Percentiles rank a stretch among this genome's conserved stretches.
phyloP scores from a whole-genome alignment of 2,329 filamentous ascomycete species.

The Pyrenophora tritici-repentis region DNA sequence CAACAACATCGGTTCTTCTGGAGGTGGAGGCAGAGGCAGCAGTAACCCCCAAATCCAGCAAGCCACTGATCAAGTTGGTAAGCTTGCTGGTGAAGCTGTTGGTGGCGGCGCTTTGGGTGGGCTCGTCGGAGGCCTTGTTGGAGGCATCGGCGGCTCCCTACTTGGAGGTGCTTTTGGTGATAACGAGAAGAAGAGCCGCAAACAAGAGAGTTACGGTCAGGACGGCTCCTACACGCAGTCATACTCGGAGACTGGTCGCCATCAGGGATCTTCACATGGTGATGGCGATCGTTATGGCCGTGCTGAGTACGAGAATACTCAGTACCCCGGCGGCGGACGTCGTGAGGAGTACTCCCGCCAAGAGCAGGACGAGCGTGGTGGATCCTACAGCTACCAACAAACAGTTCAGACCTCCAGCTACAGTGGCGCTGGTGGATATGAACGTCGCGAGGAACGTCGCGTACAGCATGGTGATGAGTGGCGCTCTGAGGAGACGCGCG shows the following conservation, averaged over 20 bases:
- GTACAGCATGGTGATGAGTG: slow-evolving; percentile 54
- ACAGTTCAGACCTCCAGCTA: slow-evolving; percentile 59
- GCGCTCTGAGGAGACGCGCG: slow-evolving; percentile 43
- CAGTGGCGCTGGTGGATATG: slow-evolving; percentile 58
- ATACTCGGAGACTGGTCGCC: slow-evolving; percentile 65
- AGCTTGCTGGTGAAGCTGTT: slow-evolving; percentile 63
- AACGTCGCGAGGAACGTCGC: slow-evolving; percentile 62
- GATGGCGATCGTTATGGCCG: slow-evolving; percentile 62
- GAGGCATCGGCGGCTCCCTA: slow-evolving; percentile 62
- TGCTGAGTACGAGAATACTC: slow-evolving; percentile 64
- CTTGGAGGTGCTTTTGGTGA: slow-evolving; percentile 64
- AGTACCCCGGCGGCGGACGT: slow-evolving; percentile 62
- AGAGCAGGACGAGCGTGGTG: slow-evolving; percentile 56
- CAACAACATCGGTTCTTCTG: slow-evolving; percentile 55
- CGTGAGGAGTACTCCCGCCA: slow-evolving; percentile 66
- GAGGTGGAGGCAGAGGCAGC: slow-evolving; percentile 52
- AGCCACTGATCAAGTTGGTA: slow-evolving; percentile 50
- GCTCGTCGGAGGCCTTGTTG: slow-evolving; percentile 70
- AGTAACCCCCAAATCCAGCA: slow-evolving; percentile 47
- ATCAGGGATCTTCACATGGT: slow-evolving; percentile 40
- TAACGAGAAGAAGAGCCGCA: slow-evolving; percentile 60
- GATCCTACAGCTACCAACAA: slow-evolving; percentile 63
- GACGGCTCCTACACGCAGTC: slow-evolving; percentile 67
- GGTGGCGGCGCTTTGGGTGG: slow-evolving; percentile 70
- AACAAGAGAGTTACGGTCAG: slow-evolving; percentile 58